Base-by-base conservation (phyloP, 116 monocot genomes). In the Trichopus zeylanicus region DNA sequence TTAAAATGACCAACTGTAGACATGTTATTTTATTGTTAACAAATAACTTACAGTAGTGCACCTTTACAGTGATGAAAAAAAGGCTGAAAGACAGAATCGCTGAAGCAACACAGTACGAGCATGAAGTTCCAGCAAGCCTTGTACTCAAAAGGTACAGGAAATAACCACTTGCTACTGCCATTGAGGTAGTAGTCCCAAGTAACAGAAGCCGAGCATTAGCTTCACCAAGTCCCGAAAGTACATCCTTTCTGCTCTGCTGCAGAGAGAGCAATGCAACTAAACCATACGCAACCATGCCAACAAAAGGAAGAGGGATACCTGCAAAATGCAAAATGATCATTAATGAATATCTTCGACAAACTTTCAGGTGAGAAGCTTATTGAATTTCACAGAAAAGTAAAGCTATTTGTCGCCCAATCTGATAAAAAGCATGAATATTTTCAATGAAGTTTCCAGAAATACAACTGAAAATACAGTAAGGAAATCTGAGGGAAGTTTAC, bases 131-230 rank as follows among this genome's bases (percentile, higher is more conserved):
- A 7, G 77, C 69, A 48, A 98, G 82, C 51, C 78, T 74, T 13
- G 91, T 91, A 59, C 63, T 85, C 31, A 98, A 69, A 66, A 98
- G 57, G 49, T 91, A 98, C 46, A 98, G 78, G 73, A 98, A 98
- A 76, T 90, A 98, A 75, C 85, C 79, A 82, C 98, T 98, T 47
- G 91, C 81, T 51, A 85, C 67, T 56, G 91, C 98, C 98, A 98
- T 87, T 33, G 88, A 71, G n/a, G 88, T 84, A 20, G 98, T 82
- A 18, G 37, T 73, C 47, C 70, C 82, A 68, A 91, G 75, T 51
- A 91, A 69, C 67, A 78, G 59, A 29, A 82, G 57, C 4, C 64
- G 87, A 68, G 34, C 49, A 63, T 85, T 74, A 67, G 39, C 60
- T 61, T 88, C 70, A 65, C 64, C 59, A 61, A 79, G 51, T 65